Conservation (phyloP, 306 rosid species). For the Vigna angularis region DNA sequence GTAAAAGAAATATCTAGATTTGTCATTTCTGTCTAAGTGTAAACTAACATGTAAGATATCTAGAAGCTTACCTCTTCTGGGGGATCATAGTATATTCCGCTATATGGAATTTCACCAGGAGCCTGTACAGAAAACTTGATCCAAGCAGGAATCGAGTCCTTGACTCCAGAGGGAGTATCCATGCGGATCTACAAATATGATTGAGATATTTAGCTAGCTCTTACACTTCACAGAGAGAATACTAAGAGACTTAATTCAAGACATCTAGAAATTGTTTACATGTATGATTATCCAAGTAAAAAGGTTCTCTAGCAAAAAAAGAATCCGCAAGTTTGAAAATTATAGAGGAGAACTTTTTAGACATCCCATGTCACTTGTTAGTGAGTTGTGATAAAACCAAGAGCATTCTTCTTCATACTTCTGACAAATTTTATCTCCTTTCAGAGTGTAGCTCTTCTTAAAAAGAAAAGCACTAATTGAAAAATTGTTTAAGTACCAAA, state of each 20-base stretch:
- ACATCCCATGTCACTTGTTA: not conserved
- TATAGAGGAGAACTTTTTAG: conserved; percentile 1
- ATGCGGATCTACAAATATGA: conserved; percentile 74
- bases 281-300: not conserved
- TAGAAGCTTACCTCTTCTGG: conserved; percentile 84
- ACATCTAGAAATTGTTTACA: conserved; percentile 12
- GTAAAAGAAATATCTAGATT: conserved; percentile 26
- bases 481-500: not conserved
- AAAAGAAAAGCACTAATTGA: not conserved
- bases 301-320: not conserved
- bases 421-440: conserved; percentile 10
- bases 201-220: conserved; percentile 27
- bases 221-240: conserved; percentile 16
- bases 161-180: conserved; percentile 95
- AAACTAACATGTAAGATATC: conserved; percentile 32
- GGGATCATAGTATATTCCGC: conserved; percentile 95
- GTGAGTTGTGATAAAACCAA: conserved; percentile 9
- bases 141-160: conserved; percentile 99
- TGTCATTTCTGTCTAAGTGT: conserved; percentile 5
- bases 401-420: conserved; percentile 23
- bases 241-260: too few species aligned
- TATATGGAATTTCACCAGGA: conserved; percentile 92
- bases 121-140: conserved; percentile 95
- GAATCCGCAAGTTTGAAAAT: not conserved
- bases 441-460: not conserved